Conservation (phyloP, 768 basidiomycete species). For the Crepidotus variabilis region DNA sequence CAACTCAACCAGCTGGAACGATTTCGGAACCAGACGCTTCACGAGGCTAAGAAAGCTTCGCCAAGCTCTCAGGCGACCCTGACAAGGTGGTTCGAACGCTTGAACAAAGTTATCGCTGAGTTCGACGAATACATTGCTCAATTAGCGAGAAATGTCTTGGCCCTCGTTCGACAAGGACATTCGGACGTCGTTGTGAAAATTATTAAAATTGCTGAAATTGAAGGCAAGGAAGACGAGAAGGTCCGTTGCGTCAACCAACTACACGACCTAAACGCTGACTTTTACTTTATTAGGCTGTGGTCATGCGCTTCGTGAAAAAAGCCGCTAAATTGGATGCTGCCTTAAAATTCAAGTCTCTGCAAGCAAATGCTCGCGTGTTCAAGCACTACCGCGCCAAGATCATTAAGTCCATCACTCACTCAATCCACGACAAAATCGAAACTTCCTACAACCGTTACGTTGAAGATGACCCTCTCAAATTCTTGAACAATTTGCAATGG, state of each 20-base stretch:
- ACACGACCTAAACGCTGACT: slow-evolving; percentile 1
- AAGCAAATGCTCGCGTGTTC: slow-evolving; percentile 87
- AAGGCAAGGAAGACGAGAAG: slow-evolving; percentile 94
- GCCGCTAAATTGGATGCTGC: slow-evolving; percentile 91
- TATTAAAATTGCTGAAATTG: slow-evolving; percentile 90
- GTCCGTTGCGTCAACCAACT: slow-evolving; percentile 31
- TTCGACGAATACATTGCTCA: slow-evolving; percentile 86
- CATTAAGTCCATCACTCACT: slow-evolving; percentile 71
- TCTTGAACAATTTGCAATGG: slow-evolving; percentile 81
- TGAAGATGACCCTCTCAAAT: slow-evolving; percentile 56
- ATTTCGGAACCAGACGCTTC: slow-evolving; percentile 93
- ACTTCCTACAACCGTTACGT: slow-evolving; percentile 59
- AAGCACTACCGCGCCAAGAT: slow-evolving; percentile 96
- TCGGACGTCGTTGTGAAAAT: slow-evolving; percentile 87
- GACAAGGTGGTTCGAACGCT: slow-evolving; percentile 77
- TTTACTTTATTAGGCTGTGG: slow-evolving; percentile 64
- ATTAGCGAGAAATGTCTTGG: slow-evolving; percentile 72
- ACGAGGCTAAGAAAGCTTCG: slow-evolving; percentile 84
- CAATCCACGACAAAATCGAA: slow-evolving; percentile 71
- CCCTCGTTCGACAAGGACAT: slow-evolving; percentile 75
- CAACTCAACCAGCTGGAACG: slow-evolving; percentile 89
- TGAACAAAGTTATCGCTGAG: slow-evolving; percentile 72
- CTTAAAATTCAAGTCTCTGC: slow-evolving; percentile 89
- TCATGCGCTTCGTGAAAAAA: slow-evolving; percentile 91
- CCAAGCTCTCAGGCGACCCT: slow-evolving; percentile 64